These are phyloP conservation scores for Diplocarpon mali DNA, from an alignment of 2,329 filamentous ascomycete genomes.

Conservation along the genomic window DNA sequence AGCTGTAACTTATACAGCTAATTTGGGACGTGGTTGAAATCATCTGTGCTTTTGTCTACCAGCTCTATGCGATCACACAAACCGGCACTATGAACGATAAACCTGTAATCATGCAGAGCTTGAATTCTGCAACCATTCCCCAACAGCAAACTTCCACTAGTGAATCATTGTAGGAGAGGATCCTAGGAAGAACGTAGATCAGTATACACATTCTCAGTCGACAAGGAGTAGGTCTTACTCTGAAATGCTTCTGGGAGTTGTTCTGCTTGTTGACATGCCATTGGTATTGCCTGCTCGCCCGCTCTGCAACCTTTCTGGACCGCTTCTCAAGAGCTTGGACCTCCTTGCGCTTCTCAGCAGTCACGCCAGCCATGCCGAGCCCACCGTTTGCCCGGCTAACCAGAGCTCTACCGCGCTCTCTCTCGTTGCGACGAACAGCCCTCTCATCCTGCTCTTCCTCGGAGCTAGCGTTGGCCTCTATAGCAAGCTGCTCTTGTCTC, in stretches of 20 bases:
- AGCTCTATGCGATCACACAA: conserved; percentile 1
- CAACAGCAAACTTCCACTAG: background rate
- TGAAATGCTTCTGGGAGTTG: conserved; percentile 59
- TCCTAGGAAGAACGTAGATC: conserved; percentile 18
- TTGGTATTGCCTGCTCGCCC: conserved; percentile 50
- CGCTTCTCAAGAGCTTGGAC: conserved; percentile 57
- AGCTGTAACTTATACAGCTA: background rate
- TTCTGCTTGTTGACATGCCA: conserved; percentile 60
- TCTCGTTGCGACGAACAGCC: conserved; percentile 29
- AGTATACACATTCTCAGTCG: background rate
- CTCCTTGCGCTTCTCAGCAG: conserved; percentile 61
- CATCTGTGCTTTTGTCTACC: conserved; percentile 1
- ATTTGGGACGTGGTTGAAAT: background rate
- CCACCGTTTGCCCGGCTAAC: conserved; percentile 62
- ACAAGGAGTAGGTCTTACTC: conserved; percentile 33
- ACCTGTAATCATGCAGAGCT: background rate
- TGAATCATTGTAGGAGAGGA: conserved; percentile 26
- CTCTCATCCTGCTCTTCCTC: conserved; percentile 32
- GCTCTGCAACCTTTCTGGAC: conserved; percentile 52
- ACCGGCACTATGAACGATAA: background rate
- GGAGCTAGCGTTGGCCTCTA: conserved; percentile 40
- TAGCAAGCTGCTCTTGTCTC: conserved; percentile 54
- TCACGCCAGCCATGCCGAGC: conserved; percentile 65
- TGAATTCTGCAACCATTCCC: background rate
- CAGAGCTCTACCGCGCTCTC: conserved; percentile 41